Conservation (phyloP, 2,329 filamentous ascomycete genomes). For the Penicillium nordicum region DNA sequence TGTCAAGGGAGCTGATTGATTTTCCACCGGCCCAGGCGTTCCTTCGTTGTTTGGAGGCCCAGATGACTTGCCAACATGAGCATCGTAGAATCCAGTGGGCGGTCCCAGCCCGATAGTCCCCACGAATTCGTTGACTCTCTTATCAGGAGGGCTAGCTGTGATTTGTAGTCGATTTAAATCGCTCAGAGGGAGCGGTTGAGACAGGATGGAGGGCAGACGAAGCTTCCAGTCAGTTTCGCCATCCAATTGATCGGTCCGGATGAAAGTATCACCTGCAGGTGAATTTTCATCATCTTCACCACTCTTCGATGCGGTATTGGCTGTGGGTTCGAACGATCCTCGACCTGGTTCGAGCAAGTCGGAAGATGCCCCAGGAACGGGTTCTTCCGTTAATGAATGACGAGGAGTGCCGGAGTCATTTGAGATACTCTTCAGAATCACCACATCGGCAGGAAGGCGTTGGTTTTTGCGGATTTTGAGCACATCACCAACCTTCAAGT, state of each 20-base stretch:
- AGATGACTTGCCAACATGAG: slow-evolving; percentile 37
- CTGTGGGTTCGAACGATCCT: slow-evolving; percentile 15
- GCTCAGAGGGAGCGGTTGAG: slow-evolving; percentile 69
- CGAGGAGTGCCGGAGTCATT: slow-evolving; percentile 47
- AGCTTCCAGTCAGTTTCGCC: slow-evolving; percentile 99
- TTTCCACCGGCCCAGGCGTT: slow-evolving; percentile 18
- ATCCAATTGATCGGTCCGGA: slow-evolving; percentile 93
- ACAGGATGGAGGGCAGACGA: slow-evolving; percentile 78
- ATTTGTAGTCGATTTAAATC: slow-evolving; percentile 67
- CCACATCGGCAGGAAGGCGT: slow-evolving; percentile 87
- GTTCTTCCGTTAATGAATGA: slow-evolving; percentile 19
- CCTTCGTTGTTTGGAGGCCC: slow-evolving; percentile 15
- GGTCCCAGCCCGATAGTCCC: slow-evolving; percentile 78
- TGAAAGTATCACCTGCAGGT: slow-evolving; percentile 78
- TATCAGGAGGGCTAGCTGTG: slow-evolving; percentile 85
- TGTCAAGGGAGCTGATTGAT: slow-evolving; percentile 56
- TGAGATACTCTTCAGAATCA: slow-evolving; percentile 79
- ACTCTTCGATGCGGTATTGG: slow-evolving; percentile 12
- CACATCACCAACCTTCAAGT: slow-evolving; percentile 93
- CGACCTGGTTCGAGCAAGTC: slow-evolving; percentile 27
- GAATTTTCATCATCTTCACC: slow-evolving; percentile 31
- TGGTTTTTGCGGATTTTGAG: slow-evolving; percentile 89
- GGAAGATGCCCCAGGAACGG: slow-evolving; percentile 10
- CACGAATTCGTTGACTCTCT: slow-evolving; percentile 89
- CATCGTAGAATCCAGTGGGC: slow-evolving; percentile 48